A percentile compares a stretch with the other conserved stretches of the same genome.
phyloP scores from a whole-genome alignment of 768 basidiomycete genomes.

The Mycena venus region DNA sequence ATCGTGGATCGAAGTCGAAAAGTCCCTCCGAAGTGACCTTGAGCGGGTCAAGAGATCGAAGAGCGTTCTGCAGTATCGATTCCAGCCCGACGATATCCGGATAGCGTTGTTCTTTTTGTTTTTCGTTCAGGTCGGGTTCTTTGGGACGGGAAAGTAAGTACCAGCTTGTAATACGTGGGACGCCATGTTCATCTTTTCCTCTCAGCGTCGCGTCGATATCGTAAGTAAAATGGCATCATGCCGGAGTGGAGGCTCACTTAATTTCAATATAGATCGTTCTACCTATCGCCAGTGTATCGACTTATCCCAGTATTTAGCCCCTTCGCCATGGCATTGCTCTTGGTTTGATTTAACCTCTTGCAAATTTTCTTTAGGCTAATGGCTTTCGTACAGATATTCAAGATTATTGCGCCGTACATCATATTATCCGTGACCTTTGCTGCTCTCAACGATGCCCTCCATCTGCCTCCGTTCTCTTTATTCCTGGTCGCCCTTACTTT shows the following conservation, averaged over 20 bases:
- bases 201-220: conserved; percentile 86
- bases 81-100: conserved; percentile 73
- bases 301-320: conserved; percentile 89
- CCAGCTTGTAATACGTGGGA: neutral
- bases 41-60: conserved; percentile 30
- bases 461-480: conserved; percentile 84
- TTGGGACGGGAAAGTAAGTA: conserved; percentile 86
- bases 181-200: neutral
- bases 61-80: conserved; percentile 49
- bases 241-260: neutral
- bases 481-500: conserved; percentile 83
- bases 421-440: conserved; percentile 80
- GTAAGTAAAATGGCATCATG: conserved; percentile 53
- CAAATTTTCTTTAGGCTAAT: neutral
- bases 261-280: conserved; percentile 71
- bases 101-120: conserved; percentile 87
- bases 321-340: conserved; percentile 82
- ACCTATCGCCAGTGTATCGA: conserved; percentile 89
- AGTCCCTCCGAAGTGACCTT: conserved; percentile 39
- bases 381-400: conserved; percentile 69
- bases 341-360: conserved; percentile 58
- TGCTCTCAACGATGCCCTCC: conserved; percentile 73
- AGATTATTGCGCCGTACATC: conserved; percentile 85
- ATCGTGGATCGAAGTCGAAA: conserved; percentile 79
- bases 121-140: conserved; percentile 90